A percentile compares a stretch with the other conserved stretches of the same genome.
These are phyloP conservation scores for Barbarea vulgaris DNA, from an alignment of 345 rosid genomes.

Conservation along the genomic window DNA sequence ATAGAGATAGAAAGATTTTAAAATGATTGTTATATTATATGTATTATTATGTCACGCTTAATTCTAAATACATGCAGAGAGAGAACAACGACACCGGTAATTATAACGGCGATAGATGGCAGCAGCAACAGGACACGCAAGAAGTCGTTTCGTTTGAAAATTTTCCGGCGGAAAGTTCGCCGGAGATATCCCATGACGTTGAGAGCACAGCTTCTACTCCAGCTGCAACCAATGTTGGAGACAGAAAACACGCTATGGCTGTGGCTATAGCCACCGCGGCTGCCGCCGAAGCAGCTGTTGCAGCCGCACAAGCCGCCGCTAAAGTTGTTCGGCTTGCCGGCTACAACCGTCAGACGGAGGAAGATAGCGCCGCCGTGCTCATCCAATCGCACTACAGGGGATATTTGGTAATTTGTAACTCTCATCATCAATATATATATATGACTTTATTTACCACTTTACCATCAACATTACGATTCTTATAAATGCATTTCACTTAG, in stretches of 20 bases:
- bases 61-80: constrained; percentile 20
- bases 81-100: constrained; percentile 29
- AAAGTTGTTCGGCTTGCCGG: constrained; percentile 91
- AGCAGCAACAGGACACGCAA: constrained; percentile 64
- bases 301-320: constrained; percentile 96
- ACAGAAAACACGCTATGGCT: constrained; percentile 76
- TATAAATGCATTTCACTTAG: neutral
- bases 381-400: constrained; percentile 89
- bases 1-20: constrained; percentile 8
- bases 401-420: constrained; percentile 59
- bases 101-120: constrained; percentile 38
- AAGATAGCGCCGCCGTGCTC: constrained; percentile 84
- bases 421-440: neutral
- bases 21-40: neutral
- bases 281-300: constrained; percentile 91
- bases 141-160: constrained; percentile 88
- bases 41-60: neutral
- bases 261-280: constrained; percentile 95
- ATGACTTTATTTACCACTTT: neutral
- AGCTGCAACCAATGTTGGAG: constrained; percentile 47
- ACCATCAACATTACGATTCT: neutral
- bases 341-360: constrained; percentile 70
- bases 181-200: constrained; percentile 66
- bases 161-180: constrained; percentile 83
- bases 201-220: constrained; percentile 59